Evolutionary conservation across 306 rosid species (phyloP), one percentile per base, ranked within the genome.

Genomic region (Styphnolobium japonicum): DNA sequence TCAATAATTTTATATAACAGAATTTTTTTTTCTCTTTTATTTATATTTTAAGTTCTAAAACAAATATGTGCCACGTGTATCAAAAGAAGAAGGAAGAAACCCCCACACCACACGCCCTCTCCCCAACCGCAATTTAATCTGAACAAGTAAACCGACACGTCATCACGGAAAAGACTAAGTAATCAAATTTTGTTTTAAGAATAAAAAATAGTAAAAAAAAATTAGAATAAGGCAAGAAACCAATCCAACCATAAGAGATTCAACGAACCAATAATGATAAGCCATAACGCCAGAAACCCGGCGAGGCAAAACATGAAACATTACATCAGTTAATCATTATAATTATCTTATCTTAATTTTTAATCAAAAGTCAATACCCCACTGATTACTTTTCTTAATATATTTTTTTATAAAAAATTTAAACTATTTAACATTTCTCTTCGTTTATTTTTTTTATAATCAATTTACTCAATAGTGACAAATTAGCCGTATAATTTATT

Each of bases 251-350:
- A 36, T 27, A 51, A 16, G n/a, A 36, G 10, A 73, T 65, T 64
- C 75, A 73, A 55, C 8, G 12, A 55, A 73, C 49, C 58, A 31
- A 65, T 21, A 10, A 55, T 23, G 10, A 80, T 53, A 23, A 6
- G 57, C 18, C 15, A 75, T 27, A 69, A 82, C 12, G 62, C 31
- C 46, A 48, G 67, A 46, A 68, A 36, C 48, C 51, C 29, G 14
- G 4, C 10, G 4, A 64, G 60, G 53, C 61, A 81, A 71, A 66
- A 66, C 83, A 66, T 78, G n/a, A n/a, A n/a, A n/a, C n/a, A n/a
- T 67, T 34, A 67, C 80, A 67, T 83, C 81, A 57, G 12, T 48
- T 83, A 78, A 73, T 83, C 77, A 83, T 83, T 73, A 78, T 23
- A 21, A 53, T 77, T 55, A 82, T 63, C 71, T 66, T 39, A 73